These are phyloP conservation scores for Pichia paraexigua DNA, from an alignment of 805 yeast species.

Conservation along the genomic window DNA sequence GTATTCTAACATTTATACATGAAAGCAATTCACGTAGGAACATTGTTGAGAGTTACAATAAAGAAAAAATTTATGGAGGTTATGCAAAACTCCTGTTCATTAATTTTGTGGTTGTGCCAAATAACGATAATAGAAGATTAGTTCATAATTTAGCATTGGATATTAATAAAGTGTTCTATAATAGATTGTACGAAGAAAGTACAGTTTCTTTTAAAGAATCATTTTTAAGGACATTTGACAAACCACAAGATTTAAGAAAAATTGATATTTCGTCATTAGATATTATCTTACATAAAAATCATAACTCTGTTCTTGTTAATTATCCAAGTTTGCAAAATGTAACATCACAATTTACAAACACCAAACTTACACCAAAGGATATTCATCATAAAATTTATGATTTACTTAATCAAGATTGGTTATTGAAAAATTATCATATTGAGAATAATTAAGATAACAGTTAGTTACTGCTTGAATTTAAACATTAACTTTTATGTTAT, in stretches of 20 bases:
- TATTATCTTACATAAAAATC: constrained; percentile 12
- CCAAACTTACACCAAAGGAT: constrained; percentile 1
- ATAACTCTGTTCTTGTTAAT: constrained; percentile 1
- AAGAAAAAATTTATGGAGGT: constrained; percentile 17
- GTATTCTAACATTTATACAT: constrained; percentile 22
- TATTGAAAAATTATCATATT: constrained; percentile 5
- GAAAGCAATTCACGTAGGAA: constrained; percentile 24
- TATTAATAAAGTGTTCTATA: constrained; percentile 16
- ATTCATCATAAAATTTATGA: constrained; percentile 28
- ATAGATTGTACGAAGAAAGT: constrained; percentile 16
- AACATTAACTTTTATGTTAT: neutral
- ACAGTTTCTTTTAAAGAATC: constrained; percentile 3
- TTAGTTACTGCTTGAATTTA: neutral
- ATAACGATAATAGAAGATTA: constrained; percentile 18
- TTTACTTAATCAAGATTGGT: constrained; percentile 17
- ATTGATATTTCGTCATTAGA: constrained; percentile 24
- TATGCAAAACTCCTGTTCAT: constrained; percentile 26
- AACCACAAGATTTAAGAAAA: constrained; percentile 5
- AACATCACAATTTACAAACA: neutral
- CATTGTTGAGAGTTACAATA: constrained; percentile 19
- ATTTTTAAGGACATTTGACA: constrained; percentile 8
- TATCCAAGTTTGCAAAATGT: neutral
- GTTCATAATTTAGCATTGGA: constrained; percentile 16
- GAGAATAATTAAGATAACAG: neutral
- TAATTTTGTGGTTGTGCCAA: constrained; percentile 22